A percentile compares a stretch with the other conserved stretches of the same genome.
Evolutionary conservation across 768 basidiomycete species (phyloP).

Genomic region (Pleurotus ostreatus): DNA sequence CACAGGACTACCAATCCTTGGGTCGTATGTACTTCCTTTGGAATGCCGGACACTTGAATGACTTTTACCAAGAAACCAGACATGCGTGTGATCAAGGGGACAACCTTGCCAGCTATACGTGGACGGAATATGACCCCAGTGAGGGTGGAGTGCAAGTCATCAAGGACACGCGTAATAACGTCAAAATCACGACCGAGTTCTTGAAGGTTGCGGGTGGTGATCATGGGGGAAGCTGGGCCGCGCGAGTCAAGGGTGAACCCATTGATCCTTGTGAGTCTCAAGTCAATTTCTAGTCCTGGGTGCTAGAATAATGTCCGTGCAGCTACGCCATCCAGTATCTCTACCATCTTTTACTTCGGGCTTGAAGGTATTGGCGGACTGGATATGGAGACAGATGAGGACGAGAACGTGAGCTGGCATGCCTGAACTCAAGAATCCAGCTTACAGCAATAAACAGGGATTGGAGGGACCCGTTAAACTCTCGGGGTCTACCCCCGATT

Average conservation of each 20-base stretch:
- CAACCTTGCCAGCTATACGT: constrained; percentile 76
- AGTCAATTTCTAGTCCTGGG: not conserved
- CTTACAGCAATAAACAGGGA: constrained; percentile 46
- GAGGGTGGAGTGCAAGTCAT: constrained; percentile 85
- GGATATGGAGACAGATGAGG: constrained; percentile 73
- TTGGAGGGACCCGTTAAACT: constrained; percentile 67
- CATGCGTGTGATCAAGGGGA: constrained; percentile 91
- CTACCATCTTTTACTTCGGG: constrained; percentile 83
- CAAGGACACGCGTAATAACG: constrained; percentile 78
- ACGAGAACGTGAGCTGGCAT: constrained; percentile 56
- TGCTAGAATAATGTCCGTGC: not conserved
- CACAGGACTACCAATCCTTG: constrained; percentile 75
- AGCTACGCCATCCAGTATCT: constrained; percentile 58
- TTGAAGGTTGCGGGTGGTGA: constrained; percentile 81
- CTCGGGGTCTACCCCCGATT: constrained; percentile 67
- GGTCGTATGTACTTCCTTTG: constrained; percentile 41
- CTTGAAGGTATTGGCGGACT: constrained; percentile 84
- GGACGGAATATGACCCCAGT: constrained; percentile 83
- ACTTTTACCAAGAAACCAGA: constrained; percentile 32
- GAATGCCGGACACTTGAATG: not conserved
- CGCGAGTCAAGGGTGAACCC: constrained; percentile 77
- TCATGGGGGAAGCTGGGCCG: constrained; percentile 87
- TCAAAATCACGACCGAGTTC: constrained; percentile 79
- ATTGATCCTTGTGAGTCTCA: constrained; percentile 53
- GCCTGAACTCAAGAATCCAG: not conserved